phyloP scores from a whole-genome alignment of 164 flowering plant genomes.

The Cinnamomum chago region DNA sequence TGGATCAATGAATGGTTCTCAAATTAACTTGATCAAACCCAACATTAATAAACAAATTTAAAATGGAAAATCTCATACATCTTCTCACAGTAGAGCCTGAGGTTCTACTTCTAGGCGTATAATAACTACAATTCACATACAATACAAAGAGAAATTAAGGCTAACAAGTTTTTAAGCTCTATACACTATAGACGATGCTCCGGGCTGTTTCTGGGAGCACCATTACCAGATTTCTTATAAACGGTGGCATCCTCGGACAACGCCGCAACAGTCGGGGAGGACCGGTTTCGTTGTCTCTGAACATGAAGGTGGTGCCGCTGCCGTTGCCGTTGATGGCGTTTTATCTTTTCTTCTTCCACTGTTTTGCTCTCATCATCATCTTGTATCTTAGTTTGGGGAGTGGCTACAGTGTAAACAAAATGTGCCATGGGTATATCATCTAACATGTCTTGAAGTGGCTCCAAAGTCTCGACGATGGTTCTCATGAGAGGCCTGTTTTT shows the following conservation, averaged over 20 bases:
- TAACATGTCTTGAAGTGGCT: slow-evolving; percentile 35
- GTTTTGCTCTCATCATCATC: background rate
- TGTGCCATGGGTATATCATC: slow-evolving; percentile 49
- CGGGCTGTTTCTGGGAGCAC: background rate
- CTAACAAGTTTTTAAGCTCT: background rate
- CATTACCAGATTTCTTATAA: background rate
- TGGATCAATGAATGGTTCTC: too few relatives aligned
- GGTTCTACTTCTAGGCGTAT: too few relatives aligned
- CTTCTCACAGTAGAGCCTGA: too few relatives aligned
- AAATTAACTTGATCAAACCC: too few relatives aligned
- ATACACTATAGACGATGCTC: background rate
- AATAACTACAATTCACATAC: too few relatives aligned
- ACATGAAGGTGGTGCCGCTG: background rate
- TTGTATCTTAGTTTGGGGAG: background rate
- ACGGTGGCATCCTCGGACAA: background rate
- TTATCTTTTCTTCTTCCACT: background rate
- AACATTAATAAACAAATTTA: too few relatives aligned
- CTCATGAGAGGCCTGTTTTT: slow-evolving; percentile 73
- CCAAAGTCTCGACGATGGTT: slow-evolving; percentile 55
- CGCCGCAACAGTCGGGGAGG: background rate
- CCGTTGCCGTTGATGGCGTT: background rate
- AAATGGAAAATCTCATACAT: too few relatives aligned
- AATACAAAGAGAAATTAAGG: background rate
- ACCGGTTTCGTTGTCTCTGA: background rate
- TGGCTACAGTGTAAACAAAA: slow-evolving; percentile 57